Base-by-base conservation (phyloP, 2,329 filamentous ascomycete genomes). In the Exophiala oligosperma region DNA sequence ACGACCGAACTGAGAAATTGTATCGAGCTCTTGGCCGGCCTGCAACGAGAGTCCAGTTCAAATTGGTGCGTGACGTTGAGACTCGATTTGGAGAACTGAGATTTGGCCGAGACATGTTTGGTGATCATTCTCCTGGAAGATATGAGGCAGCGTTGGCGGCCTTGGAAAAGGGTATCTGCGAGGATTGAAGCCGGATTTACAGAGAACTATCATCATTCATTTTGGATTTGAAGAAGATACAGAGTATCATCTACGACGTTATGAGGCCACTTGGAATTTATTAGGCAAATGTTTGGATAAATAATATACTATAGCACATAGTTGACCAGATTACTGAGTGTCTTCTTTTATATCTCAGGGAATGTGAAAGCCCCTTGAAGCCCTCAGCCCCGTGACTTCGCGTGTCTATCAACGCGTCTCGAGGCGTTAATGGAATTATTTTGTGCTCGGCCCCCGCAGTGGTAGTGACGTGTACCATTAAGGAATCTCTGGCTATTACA, bases 31-130 rank as follows among this genome's bases (percentile, higher is more conserved):
- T 88, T n/a, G 86, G 86, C 0, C 77, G 81, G 49, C 87, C 87
- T 7, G 89, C 89, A 5, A 85, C 83, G 44, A 78, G 88, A 52
- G 83, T 89, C 41, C 84, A 90, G 60, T 74, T 92, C 50, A 87
- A 84, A 68, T 89, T 90, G 60, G 80, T 92, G 11, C 76, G 83
- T 56, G 85, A 92, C 70, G 88, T 91, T 29, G 88, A 91, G 68
- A 79, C 79, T 23, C 76, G 84, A 53, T 92, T 92, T 70, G 79
- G 83, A 28, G 89, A 92, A 73, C 76, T 91, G 43, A 78, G 81
- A 44, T 91, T 92, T 69, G 87, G 85, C 4, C 83, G 85, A 24
- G 85, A 86, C 48, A 90, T 91, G 87, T 76, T 92, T 72, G 80
- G 84, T 59, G 89, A 92, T 70, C 89, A 92, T 69, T 90, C 84